Percentiles rank a stretch among this genome's conserved stretches.
phyloP scores from a whole-genome alignment of 768 basidiomycete species.

The Myochromella boudieri region DNA sequence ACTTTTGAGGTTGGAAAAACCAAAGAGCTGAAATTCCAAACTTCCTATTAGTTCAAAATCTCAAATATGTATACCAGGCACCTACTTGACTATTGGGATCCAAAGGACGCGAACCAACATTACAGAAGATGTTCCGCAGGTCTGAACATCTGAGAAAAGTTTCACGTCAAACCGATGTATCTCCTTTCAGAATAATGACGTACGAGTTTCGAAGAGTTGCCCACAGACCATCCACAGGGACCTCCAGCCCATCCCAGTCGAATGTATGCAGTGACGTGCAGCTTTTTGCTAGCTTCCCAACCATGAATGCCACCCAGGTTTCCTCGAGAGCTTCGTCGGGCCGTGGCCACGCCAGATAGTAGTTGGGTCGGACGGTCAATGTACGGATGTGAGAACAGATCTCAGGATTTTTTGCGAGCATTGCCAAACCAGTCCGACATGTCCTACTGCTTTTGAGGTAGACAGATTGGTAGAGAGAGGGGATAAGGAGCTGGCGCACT shows the following conservation, averaged over 20 bases:
- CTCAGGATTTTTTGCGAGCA: constrained; percentile 34
- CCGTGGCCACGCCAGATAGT: constrained; percentile 51
- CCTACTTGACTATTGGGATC: constrained; percentile 32
- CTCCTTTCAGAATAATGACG: constrained; percentile 17
- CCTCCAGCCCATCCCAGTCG: constrained; percentile 53
- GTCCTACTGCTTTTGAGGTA: constrained; percentile 41
- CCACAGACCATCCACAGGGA: constrained; percentile 44
- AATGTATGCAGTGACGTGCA: constrained; percentile 40
- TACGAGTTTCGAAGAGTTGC: constrained; percentile 35
- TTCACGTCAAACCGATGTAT: constrained; percentile 3
- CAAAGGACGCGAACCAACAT: constrained; percentile 37
- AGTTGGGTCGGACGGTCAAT: constrained; percentile 48
- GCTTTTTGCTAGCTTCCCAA: constrained; percentile 30
- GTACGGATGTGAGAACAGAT: constrained; percentile 40
- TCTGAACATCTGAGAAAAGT: constrained; percentile 35
- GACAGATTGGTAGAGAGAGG: constrained; percentile 44
- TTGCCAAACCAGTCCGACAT: constrained; percentile 34
- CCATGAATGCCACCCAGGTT: constrained; percentile 36
- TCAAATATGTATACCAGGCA: neutral
- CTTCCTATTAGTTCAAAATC: neutral
- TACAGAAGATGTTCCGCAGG: constrained; percentile 43
- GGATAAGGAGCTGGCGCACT: constrained; percentile 32
- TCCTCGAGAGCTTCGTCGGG: constrained; percentile 41
- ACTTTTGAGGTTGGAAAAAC: constrained; percentile 39
- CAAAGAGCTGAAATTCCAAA: constrained; percentile 33